Evolutionary conservation across 208 protist genomes (phyloP).

Genomic region (Trypanosoma lewisi): DNA sequence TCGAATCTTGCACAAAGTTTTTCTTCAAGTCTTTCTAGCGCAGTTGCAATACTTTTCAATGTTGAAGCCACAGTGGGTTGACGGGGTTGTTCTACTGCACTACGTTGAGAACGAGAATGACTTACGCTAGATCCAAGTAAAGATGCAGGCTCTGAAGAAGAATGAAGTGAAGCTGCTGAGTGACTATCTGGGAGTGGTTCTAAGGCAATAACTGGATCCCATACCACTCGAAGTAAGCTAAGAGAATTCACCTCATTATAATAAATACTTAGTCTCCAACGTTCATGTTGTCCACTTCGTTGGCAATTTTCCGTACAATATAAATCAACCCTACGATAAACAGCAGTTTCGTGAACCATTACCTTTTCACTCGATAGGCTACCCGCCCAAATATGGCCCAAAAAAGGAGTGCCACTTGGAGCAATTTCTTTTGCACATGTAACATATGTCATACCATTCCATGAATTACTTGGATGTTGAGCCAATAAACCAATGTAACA

Average conservation of each 20-base stretch:
- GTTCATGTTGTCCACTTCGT: constrained; percentile 39
- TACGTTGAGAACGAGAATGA: neutral
- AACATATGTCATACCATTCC: constrained; percentile 80
- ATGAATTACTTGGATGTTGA: constrained; percentile 52
- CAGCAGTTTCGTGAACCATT: constrained; percentile 50
- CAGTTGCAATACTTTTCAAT: constrained; percentile 6
- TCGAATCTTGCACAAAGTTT: constrained; percentile 20
- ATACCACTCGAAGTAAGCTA: constrained; percentile 54
- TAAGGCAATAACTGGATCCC: constrained; percentile 70
- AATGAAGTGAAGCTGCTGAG: constrained; percentile 43
- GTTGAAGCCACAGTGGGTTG: constrained; percentile 17
- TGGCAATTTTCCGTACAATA: constrained; percentile 79
- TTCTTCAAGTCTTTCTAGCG: constrained; percentile 16
- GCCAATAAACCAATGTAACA: constrained; percentile 71
- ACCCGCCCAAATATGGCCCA: constrained; percentile 68
- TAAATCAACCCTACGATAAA: constrained; percentile 52
- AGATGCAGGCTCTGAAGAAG: constrained; percentile 41
- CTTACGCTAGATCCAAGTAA: constrained; percentile 48
- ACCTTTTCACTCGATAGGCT: constrained; percentile 50
- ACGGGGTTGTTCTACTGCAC: neutral
- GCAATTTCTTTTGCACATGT: constrained; percentile 42
- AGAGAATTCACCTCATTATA: constrained; percentile 36
- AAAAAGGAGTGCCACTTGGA: constrained; percentile 39
- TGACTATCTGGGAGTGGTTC: constrained; percentile 50
- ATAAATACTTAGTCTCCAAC: constrained; percentile 70